Evolutionary conservation across 306 rosid genomes (phyloP), one percentile per base, ranked within the genome.

Genomic region (Morella rubra): DNA sequence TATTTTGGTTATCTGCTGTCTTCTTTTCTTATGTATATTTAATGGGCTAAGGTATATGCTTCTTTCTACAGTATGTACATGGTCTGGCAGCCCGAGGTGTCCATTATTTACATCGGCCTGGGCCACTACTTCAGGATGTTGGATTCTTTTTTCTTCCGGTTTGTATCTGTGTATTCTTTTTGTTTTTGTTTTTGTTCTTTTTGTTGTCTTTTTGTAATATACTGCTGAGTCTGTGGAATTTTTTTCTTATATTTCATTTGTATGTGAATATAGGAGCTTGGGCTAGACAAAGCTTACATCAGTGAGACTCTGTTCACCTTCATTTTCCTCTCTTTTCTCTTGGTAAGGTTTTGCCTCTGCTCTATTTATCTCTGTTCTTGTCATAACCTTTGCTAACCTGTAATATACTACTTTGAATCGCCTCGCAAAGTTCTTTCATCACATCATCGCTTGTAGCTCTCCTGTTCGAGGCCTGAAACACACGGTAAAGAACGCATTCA

Each of bases 41-140:
- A 76, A 71, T 32, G 72, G 20, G 20, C 60, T 72, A 71, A 54
- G 72, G 72, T 60, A 46, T 78, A 11, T 68, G 62, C 69, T 76
- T 84, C 42, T 87, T 78, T 44, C 59, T 59, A 51, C 92, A 96
- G 99, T 96, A 96, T 69, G 80, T 96, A 65, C 99, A 96, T 81
- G 99, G 98, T 84, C 81, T 96, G 81, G 97, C 98, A 85, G 99
- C 99, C 64, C 86, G 86, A 60, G 99, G 99, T 76, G 97, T 96
- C 84, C 99, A 96, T 80, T 96, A 91, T 82, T 82, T 96, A 45
- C 99, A 96, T 84, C 88, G 86, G 75, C 97, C 99, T 5, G 99
- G 98, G 69, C 96, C 98, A 65, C 78, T 85, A 3, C 93, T 96
- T 71, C 99, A 96, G 88, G 99, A 96, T 77, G 83, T 85, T 78